These are phyloP conservation scores for Rhizophagus prolifer DNA, from an alignment of 192 early-diverging fungal genomes.

Conservation along the genomic window DNA sequence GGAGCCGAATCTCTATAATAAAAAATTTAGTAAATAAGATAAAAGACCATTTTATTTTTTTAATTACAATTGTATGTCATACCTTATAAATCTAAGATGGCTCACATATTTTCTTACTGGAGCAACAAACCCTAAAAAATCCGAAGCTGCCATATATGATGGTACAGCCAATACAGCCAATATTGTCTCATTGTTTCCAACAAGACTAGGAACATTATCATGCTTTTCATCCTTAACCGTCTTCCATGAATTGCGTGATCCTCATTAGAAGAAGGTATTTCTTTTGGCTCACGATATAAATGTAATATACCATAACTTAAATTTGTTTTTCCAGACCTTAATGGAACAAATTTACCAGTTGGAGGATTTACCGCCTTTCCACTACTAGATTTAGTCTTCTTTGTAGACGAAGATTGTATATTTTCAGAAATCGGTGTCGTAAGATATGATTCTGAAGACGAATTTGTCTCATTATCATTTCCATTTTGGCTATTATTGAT, in stretches of 20 bases:
- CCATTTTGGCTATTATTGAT: not conserved
- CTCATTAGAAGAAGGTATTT: constrained; percentile 18
- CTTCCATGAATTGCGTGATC: not conserved
- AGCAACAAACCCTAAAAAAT: constrained; percentile 85
- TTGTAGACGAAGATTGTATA: not conserved
- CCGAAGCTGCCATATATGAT: constrained; percentile 82
- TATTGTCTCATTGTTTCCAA: constrained; percentile 13
- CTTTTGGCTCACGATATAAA: constrained; percentile 54
- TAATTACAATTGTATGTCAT: not conserved
- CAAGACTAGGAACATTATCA: not conserved
- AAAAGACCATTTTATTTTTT: too few species aligned
- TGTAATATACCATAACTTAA: constrained; percentile 58
- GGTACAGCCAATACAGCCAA: constrained; percentile 79
- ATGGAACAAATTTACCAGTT: constrained; percentile 22
- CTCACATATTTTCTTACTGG: constrained; percentile 64
- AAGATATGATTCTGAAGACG: constrained; percentile 8
- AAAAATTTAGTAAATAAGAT: not conserved
- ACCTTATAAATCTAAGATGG: constrained; percentile 74
- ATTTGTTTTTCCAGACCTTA: constrained; percentile 26
- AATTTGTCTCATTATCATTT: not conserved
- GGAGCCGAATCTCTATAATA: constrained; percentile 68
- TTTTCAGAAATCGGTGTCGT: not conserved
- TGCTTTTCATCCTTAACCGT: not conserved
- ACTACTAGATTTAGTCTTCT: constrained; percentile 13
- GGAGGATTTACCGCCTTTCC: constrained; percentile 10